These are phyloP conservation scores for Clitopilus passeckerianus DNA, from an alignment of 768 basidiomycete genomes.

Conservation along the genomic window DNA sequence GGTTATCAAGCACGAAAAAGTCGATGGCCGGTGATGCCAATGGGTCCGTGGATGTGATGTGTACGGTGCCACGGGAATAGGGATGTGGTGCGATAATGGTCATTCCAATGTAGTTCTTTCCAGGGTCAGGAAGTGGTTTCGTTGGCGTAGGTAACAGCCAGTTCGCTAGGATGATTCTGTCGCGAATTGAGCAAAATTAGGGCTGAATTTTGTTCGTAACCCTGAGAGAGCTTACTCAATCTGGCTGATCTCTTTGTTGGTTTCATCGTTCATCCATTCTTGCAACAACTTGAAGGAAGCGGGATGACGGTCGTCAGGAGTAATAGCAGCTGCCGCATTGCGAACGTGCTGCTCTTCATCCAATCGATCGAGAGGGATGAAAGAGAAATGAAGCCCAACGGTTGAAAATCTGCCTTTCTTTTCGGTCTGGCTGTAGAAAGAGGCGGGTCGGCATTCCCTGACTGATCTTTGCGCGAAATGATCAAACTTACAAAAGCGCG, in stretches of 20 bases:
- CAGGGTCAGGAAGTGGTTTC: constrained; percentile 7
- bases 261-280: neutral
- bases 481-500: neutral
- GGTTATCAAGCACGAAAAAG: constrained; percentile 9
- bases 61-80: constrained; percentile 32
- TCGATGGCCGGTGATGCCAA: constrained; percentile 12
- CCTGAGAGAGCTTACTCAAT: neutral
- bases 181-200: neutral
- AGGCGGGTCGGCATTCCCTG: too few species aligned
- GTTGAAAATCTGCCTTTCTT: neutral
- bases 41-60: constrained; percentile 15
- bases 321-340: neutral
- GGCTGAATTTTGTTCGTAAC: neutral
- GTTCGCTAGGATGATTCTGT: neutral
- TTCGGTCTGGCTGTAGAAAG: neutral
- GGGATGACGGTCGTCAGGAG: neutral
- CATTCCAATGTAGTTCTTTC: constrained; percentile 16
- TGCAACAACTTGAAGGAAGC: constrained; percentile 1
- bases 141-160: neutral
- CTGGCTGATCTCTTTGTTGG: neutral
- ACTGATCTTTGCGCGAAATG: too few species aligned
- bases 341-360: neutral
- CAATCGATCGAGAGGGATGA: neutral
- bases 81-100: constrained; percentile 23
- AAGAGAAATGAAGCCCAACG: neutral